phyloP scores from a whole-genome alignment of 1,139 yeast species.

The Scheffersomyces parashehatae region DNA sequence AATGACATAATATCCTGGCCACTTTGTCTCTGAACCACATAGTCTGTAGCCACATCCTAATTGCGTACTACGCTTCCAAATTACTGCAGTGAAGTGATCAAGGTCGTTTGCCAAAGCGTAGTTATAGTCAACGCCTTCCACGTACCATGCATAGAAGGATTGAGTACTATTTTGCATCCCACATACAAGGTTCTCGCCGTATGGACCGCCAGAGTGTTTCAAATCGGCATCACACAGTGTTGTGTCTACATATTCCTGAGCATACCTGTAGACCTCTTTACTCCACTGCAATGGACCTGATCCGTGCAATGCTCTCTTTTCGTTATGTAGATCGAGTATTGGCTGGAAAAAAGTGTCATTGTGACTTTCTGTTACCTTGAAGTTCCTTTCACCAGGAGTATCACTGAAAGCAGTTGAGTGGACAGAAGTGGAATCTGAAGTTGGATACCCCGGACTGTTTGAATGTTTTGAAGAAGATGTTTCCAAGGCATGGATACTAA shows the following conservation, averaged over 20 bases:
- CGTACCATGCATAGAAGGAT: constrained; percentile 84
- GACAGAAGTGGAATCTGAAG: too few species aligned
- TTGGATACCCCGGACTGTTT: too few species aligned
- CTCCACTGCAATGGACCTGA: constrained; percentile 68
- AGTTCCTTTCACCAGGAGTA: too few species aligned
- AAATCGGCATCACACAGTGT: constrained; percentile 71
- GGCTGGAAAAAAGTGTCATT: constrained; percentile 34
- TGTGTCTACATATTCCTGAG: constrained; percentile 66
- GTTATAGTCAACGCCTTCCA: constrained; percentile 62
- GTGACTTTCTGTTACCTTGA: too few species aligned
- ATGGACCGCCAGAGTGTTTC: constrained; percentile 74
- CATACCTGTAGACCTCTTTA: constrained; percentile 60
- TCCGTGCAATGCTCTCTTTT: constrained; percentile 65
- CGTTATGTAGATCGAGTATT: constrained; percentile 64
- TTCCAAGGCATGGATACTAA: too few species aligned
- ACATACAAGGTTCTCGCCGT: constrained; percentile 86
- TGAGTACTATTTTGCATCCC: constrained; percentile 56
- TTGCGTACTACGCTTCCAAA: constrained; percentile 38
- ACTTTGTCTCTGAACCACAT: constrained; percentile 41
- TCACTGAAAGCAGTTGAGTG: too few species aligned
- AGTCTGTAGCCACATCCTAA: constrained; percentile 42
- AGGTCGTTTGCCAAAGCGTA: constrained; percentile 34
- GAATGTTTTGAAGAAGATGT: too few species aligned
- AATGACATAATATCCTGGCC: constrained; percentile 51
- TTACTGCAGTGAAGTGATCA: constrained; percentile 44